Percentiles rank a stretch among this genome's conserved stretches.
These are phyloP conservation scores for Phallus indusiatus DNA, from an alignment of 768 basidiomycete species.

Conservation along the genomic window DNA sequence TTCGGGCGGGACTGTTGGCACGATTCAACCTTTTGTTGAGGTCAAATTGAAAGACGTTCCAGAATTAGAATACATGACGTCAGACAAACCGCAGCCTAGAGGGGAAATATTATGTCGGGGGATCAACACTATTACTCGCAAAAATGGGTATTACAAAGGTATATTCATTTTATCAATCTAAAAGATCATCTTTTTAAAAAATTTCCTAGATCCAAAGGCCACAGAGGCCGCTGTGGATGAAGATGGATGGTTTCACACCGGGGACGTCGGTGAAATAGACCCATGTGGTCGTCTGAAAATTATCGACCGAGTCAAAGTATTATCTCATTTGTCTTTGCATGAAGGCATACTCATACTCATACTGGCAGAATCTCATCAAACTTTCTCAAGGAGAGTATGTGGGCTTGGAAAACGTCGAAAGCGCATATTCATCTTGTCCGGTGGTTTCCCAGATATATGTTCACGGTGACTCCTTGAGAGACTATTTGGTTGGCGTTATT, in stretches of 20 bases:
- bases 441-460: neutral
- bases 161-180: neutral
- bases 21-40: neutral
- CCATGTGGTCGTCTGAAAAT: neutral
- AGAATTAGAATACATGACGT: neutral
- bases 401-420: neutral
- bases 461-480: neutral
- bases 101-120: neutral
- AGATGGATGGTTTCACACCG: neutral
- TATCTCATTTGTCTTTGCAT: neutral
- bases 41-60: neutral
- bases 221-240: neutral
- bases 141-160: neutral
- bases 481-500: neutral
- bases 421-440: neutral
- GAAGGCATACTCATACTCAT: neutral
- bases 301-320: neutral
- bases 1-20: neutral
- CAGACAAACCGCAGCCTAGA: neutral
- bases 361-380: neutral
- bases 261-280: neutral
- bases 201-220: neutral
- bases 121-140: neutral
- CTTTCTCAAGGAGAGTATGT: neutral
- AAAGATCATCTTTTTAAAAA: neutral